phyloP scores from a whole-genome alignment of 768 basidiomycete species.

The Termitomyces sp. region DNA sequence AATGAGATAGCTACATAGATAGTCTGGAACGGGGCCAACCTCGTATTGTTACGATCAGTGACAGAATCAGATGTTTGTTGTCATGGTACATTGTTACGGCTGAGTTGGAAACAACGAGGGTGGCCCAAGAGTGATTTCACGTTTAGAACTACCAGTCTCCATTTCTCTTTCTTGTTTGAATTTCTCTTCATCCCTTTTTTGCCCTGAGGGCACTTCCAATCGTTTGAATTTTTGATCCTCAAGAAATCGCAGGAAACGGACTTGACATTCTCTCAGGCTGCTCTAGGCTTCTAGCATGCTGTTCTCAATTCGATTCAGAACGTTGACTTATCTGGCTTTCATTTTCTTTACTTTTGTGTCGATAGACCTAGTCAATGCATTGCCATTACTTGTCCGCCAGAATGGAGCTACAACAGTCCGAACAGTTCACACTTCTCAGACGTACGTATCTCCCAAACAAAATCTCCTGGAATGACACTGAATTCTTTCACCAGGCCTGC shows the following conservation, averaged over 20 bases:
- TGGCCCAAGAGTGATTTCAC: slow-evolving; percentile 9
- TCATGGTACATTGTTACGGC: slow-evolving; percentile 15
- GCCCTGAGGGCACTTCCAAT: slow-evolving; percentile 45
- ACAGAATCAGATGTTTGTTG: neutral
- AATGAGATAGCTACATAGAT: slow-evolving; percentile 35
- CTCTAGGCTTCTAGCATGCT: slow-evolving; percentile 33
- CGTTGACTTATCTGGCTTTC: slow-evolving; percentile 30
- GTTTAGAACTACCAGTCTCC: slow-evolving; percentile 2
- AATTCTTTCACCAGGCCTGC: slow-evolving; percentile 29
- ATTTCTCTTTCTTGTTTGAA: slow-evolving; percentile 9
- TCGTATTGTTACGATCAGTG: neutral
- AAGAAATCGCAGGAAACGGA: slow-evolving; percentile 49
- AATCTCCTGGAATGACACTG: slow-evolving; percentile 3
- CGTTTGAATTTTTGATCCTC: slow-evolving; percentile 28
- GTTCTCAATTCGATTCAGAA: slow-evolving; percentile 22
- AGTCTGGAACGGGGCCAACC: neutral
- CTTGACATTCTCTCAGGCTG: slow-evolving; percentile 27
- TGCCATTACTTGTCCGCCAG: slow-evolving; percentile 31
- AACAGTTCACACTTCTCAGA: slow-evolving; percentile 37
- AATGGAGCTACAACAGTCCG: slow-evolving; percentile 32
- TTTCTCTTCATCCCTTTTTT: neutral
- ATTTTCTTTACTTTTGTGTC: slow-evolving; percentile 32
- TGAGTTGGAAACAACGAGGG: slow-evolving; percentile 17
- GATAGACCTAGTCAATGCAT: slow-evolving; percentile 25
- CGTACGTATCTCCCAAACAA: slow-evolving; percentile 31